phyloP scores from a whole-genome alignment of 345 rosid genomes.

The Camelina laxa region DNA sequence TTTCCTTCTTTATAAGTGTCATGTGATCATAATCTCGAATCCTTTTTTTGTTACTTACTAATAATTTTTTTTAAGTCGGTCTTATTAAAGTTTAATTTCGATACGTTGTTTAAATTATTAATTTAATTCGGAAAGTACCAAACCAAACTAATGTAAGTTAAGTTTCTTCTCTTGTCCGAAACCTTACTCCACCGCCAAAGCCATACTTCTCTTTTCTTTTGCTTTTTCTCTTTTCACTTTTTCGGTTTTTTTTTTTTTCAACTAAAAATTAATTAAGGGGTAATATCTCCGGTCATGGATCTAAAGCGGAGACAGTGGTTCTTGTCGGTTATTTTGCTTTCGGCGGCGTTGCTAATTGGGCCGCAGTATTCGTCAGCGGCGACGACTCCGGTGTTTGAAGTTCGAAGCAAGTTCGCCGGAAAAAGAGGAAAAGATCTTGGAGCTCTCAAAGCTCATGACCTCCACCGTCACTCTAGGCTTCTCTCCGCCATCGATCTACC shows the following conservation, averaged over 20 bases:
- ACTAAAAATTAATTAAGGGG: constrained; percentile 12
- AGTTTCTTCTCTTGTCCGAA: constrained; percentile 34
- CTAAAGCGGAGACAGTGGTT: constrained; percentile 29
- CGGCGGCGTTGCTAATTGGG: constrained; percentile 12
- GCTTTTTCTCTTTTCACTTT: not conserved
- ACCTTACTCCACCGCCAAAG: constrained; percentile 46
- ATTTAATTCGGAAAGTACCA: not conserved
- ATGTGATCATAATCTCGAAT: too few relatives aligned
- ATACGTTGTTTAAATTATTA: not conserved
- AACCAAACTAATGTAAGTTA: not conserved
- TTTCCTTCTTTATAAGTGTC: too few relatives aligned
- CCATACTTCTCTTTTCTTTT: not conserved
- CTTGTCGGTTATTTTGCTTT: constrained; percentile 16
- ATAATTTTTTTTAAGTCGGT: too few relatives aligned
- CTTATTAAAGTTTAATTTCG: constrained; percentile 14
- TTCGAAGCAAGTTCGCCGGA: constrained; percentile 69
- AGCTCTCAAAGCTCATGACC: constrained; percentile 70
- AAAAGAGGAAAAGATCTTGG: constrained; percentile 48
- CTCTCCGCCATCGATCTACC: constrained; percentile 72
- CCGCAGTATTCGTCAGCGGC: not conserved
- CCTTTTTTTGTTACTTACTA: too few relatives aligned
- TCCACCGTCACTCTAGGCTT: constrained; percentile 71
- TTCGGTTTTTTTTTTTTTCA: not conserved
- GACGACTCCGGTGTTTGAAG: constrained; percentile 51
- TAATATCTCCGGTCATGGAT: constrained; percentile 33